A percentile compares a stretch with the other conserved stretches of the same genome.
phyloP scores from a whole-genome alignment of 306 rosid species.

The Begonia fuchsioides region DNA sequence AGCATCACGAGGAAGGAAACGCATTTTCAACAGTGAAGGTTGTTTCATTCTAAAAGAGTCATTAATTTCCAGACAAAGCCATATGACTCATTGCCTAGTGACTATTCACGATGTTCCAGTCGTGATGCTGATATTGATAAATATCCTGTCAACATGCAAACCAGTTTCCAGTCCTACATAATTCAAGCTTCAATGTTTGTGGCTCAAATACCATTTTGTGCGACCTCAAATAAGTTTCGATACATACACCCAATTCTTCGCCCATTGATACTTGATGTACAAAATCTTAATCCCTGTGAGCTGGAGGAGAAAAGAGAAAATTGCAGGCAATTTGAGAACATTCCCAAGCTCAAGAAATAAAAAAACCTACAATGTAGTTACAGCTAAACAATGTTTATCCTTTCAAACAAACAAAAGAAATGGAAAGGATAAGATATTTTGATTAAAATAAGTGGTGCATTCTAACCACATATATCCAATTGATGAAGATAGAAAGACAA shows the following conservation, averaged over 20 bases:
- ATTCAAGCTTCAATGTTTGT: neutral
- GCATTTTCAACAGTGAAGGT: no score
- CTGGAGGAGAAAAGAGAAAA: neutral
- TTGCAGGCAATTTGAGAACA: neutral
- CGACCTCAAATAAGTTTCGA: neutral
- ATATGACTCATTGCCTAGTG: no score
- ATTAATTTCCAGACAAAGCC: no score
- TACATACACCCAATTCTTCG: neutral
- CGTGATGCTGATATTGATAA: neutral
- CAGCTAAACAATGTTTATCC: neutral
- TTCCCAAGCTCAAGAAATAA: neutral
- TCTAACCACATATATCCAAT: no score
- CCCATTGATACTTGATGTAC: neutral
- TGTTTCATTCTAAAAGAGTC: no score
- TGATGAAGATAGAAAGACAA: no score
- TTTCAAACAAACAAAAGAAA: neutral
- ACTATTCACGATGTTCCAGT: neutral
- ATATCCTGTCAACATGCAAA: neutral
- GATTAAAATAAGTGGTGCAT: no score
- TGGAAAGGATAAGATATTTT: no score
- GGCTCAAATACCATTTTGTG: neutral
- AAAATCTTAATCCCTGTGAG: neutral
- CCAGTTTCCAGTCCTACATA: neutral
- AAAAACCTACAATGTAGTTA: no score
- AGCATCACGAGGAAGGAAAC: no score